These are phyloP conservation scores for Picochlorum sp. DNA, from an alignment of 139 green algal genomes.

Conservation along the genomic window DNA sequence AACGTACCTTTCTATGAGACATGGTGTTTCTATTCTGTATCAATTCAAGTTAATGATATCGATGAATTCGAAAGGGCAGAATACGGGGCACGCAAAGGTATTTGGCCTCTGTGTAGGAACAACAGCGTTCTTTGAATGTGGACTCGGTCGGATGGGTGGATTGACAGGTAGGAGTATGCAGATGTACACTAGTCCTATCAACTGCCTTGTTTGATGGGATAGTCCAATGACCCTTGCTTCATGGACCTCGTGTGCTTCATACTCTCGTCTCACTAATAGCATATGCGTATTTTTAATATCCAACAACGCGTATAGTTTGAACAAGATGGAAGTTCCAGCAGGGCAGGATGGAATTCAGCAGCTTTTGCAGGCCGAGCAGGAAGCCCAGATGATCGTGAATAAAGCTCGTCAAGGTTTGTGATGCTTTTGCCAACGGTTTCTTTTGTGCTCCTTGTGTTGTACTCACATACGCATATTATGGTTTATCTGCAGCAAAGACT, in stretches of 20 bases:
- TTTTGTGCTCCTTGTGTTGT: not conserved
- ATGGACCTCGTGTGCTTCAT: no score
- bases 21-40: slow-evolving; percentile 8
- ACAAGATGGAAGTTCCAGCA: slow-evolving; percentile 13
- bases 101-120: no score
- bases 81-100: not conserved
- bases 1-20: slow-evolving; percentile 33
- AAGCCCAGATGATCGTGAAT: slow-evolving; percentile 78
- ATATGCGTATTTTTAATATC: no score
- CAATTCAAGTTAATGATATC: no score
- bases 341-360: slow-evolving; percentile 82
- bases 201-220: no score
- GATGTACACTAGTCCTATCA: no score
- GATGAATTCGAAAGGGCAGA: not conserved
- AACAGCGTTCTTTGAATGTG: no score
- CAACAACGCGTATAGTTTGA: no score
- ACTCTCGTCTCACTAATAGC: no score
- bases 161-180: no score
- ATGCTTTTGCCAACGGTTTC: not conserved
- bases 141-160: no score
- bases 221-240: no score
- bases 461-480: not conserved
- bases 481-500: slow-evolving; percentile 50
- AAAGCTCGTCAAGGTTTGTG: slow-evolving; percentile 68
- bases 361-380: slow-evolving; percentile 79